These are phyloP conservation scores for Peronosclerospora sorghi DNA, from an alignment of 352 stramenopile species.

Conservation along the genomic window DNA sequence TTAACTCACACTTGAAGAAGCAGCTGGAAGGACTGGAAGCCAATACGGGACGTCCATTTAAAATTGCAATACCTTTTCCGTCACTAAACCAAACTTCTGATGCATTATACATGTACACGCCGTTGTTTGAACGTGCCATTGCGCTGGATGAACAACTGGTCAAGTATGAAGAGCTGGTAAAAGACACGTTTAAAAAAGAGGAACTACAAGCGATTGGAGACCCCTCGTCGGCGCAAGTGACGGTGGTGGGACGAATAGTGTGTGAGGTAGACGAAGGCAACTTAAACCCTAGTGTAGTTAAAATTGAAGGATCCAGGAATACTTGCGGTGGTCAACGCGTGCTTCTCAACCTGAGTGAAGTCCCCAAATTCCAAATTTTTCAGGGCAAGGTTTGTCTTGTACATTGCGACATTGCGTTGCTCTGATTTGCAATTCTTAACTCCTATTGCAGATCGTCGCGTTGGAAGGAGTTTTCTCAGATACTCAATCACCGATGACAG, in stretches of 20 bases:
- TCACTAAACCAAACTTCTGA: conserved; percentile 49
- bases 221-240: conserved; percentile 62
- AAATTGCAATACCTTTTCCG: conserved; percentile 33
- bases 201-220: conserved; percentile 59
- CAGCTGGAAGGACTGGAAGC: conserved; percentile 22
- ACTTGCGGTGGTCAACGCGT: conserved; percentile 74
- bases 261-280: conserved; percentile 79
- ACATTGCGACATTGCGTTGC: too few relatives aligned
- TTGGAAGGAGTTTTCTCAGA: conserved; percentile 68
- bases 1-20: conserved; percentile 63
- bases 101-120: conserved; percentile 78
- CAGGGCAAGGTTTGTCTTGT: conserved; percentile 73
- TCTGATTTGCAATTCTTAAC: too few relatives aligned
- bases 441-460: conserved; percentile 69
- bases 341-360: conserved; percentile 54
- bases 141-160: conserved; percentile 66
- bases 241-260: conserved; percentile 69
- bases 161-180: conserved; percentile 69
- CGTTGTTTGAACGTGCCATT: conserved; percentile 62
- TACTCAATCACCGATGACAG: conserved; percentile 52
- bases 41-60: conserved; percentile 6
- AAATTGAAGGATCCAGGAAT: conserved; percentile 74
- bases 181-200: conserved; percentile 46
- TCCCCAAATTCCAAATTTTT: conserved; percentile 70
- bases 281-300: conserved; percentile 69